Percentiles rank a stretch among this genome's conserved stretches.
Evolutionary conservation across 2,329 filamentous ascomycete species (phyloP).

Genomic region (Byssothecium circinans): DNA sequence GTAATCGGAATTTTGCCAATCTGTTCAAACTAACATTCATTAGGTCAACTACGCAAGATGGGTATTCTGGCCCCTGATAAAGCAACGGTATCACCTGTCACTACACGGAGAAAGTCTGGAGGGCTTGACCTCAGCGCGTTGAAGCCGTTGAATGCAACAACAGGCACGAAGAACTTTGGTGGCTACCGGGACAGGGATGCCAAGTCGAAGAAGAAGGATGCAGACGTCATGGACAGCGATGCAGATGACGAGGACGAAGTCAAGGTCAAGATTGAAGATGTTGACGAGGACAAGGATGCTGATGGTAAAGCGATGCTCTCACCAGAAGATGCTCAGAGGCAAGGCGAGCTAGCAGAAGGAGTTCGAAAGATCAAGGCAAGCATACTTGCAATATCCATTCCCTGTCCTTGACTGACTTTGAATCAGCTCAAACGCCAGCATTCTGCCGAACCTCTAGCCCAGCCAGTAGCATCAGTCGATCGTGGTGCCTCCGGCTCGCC

Average conservation of each 20-base stretch:
- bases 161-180: slow-evolving; percentile 87
- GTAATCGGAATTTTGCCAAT: slow-evolving; percentile 43
- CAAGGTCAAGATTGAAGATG: slow-evolving; percentile 65
- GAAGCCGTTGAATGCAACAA: slow-evolving; percentile 73
- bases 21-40: slow-evolving; percentile 13
- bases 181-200: slow-evolving; percentile 74
- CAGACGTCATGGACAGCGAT: slow-evolving; percentile 71
- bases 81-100: slow-evolving; percentile 59
- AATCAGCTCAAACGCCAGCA: slow-evolving; percentile 76
- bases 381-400: neutral
- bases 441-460: slow-evolving; percentile 67
- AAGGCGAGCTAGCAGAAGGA: slow-evolving; percentile 76
- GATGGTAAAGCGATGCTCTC: slow-evolving; percentile 59
- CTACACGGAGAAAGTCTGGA: slow-evolving; percentile 75
- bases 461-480: slow-evolving; percentile 24
- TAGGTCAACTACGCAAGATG: slow-evolving; percentile 96
- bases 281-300: slow-evolving; percentile 62
- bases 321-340: slow-evolving; percentile 71
- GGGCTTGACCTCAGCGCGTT: slow-evolving; percentile 84
- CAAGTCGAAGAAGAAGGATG: slow-evolving; percentile 54
- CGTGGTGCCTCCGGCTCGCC: slow-evolving; percentile 31
- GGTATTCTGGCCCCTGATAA: slow-evolving; percentile 77
- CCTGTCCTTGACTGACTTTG: slow-evolving; percentile 18
- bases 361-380: slow-evolving; percentile 79
- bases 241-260: slow-evolving; percentile 69